These are phyloP conservation scores for Monosporascus sp. DNA, from an alignment of 2,329 filamentous ascomycete species.

Conservation along the genomic window DNA sequence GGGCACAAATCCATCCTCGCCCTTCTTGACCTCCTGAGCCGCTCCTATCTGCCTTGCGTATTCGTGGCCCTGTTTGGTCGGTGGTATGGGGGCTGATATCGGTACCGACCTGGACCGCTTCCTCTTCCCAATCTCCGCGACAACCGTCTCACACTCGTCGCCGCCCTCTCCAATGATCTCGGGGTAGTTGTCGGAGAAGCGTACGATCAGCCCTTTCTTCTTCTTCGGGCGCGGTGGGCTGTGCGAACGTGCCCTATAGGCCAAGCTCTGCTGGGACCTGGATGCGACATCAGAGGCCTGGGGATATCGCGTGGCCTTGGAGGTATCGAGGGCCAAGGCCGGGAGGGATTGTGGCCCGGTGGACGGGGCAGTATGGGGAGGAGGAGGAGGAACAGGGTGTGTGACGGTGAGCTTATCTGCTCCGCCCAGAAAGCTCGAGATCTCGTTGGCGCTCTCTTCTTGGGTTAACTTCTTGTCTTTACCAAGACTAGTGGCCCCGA, in stretches of 20 bases:
- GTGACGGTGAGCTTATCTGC: slow-evolving; percentile 50
- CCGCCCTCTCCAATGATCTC: slow-evolving; percentile 88
- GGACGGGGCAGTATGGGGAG: slow-evolving; percentile 22
- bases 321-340: slow-evolving; percentile 48
- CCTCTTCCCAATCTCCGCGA: slow-evolving; percentile 62
- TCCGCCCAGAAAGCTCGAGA: slow-evolving; percentile 55
- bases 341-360: slow-evolving; percentile 24
- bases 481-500: slow-evolving; percentile 37
- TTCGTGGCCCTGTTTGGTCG: slow-evolving; percentile 23
- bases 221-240: slow-evolving; percentile 47
- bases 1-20: slow-evolving; percentile 44
- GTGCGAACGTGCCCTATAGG: slow-evolving; percentile 35
- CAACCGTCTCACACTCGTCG: slow-evolving; percentile 72
- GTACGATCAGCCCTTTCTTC: slow-evolving; percentile 61
- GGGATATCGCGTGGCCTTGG: slow-evolving; percentile 49
- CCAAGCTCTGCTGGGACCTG: slow-evolving; percentile 38
- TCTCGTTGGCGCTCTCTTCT: slow-evolving; percentile 41
- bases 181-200: slow-evolving; percentile 66
- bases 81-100: slow-evolving; percentile 26
- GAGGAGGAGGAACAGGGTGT: slow-evolving; percentile 39
- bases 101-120: slow-evolving; percentile 38
- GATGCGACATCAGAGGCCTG: slow-evolving; percentile 43
- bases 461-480: slow-evolving; percentile 29
- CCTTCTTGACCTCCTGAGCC: slow-evolving; percentile 20
- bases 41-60: slow-evolving; percentile 18